phyloP scores from a whole-genome alignment of 2,329 filamentous ascomycete species.

The Furcasterigmium sp. region DNA sequence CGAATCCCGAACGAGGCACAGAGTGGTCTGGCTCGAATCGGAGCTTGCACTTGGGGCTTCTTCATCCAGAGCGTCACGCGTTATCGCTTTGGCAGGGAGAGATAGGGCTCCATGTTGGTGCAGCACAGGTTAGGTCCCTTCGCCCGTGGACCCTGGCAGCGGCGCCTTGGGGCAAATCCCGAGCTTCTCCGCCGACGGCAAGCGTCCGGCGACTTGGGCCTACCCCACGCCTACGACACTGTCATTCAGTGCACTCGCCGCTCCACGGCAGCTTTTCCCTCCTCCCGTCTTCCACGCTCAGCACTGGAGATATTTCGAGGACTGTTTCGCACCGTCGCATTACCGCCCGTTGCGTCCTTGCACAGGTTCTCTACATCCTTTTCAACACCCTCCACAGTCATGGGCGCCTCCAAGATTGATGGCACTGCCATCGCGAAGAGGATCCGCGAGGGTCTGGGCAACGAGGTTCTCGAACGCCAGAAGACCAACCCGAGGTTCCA shows the following conservation, averaged over 20 bases:
- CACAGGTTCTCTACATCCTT: conserved; percentile 22
- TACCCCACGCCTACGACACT: neutral
- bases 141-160: neutral
- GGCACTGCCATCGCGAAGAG: conserved; percentile 90
- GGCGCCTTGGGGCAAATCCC: neutral
- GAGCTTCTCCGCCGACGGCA: neutral
- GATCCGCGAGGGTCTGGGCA: conserved; percentile 77
- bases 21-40: too few relatives aligned
- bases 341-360: neutral
- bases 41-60: too few relatives aligned
- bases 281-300: neutral
- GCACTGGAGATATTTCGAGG: neutral
- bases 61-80: too few relatives aligned
- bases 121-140: neutral
- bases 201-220: neutral
- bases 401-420: conserved; percentile 90
- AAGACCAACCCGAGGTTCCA: conserved; percentile 79
- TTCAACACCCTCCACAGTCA: conserved; percentile 51
- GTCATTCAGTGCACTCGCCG: neutral
- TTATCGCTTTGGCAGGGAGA: too few relatives aligned
- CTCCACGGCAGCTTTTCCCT: neutral
- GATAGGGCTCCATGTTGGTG: too few relatives aligned
- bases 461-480: conserved; percentile 78
- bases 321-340: neutral
- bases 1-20: too few relatives aligned